phyloP scores from a whole-genome alignment of 768 basidiomycete genomes.

The Russula brevipes region DNA sequence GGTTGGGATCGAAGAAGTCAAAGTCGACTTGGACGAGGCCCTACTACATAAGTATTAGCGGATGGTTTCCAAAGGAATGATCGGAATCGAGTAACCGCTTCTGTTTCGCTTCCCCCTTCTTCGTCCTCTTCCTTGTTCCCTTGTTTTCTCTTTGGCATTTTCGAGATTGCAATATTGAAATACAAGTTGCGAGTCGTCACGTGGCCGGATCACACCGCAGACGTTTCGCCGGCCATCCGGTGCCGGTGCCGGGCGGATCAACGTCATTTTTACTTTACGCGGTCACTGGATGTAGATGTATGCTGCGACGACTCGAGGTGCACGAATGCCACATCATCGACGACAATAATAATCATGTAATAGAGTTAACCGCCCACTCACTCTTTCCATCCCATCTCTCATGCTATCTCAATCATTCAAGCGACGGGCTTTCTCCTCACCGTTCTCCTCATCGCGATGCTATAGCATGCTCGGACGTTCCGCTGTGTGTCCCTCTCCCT shows the following conservation, averaged over 20 bases:
- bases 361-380: neutral
- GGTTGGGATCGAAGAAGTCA: constrained; percentile 88
- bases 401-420: constrained; percentile 4
- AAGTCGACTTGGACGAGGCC: constrained; percentile 82
- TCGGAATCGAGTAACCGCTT: constrained; percentile 38
- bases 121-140: constrained; percentile 29
- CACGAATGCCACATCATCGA: too few species aligned
- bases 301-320: too few species aligned
- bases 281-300: too few species aligned
- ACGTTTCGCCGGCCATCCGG: too few species aligned
- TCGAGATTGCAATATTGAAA: neutral
- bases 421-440: neutral
- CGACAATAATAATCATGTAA: too few species aligned
- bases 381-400: neutral
- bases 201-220: too few species aligned
- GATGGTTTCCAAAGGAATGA: neutral
- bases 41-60: constrained; percentile 34
- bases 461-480: neutral
- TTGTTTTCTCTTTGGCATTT: constrained; percentile 55
- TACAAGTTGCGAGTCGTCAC: too few species aligned
- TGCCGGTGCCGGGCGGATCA: too few species aligned
- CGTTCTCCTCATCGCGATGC: neutral
- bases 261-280: too few species aligned
- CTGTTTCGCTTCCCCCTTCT: constrained; percentile 38
- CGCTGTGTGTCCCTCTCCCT: constrained; percentile 1